These are phyloP conservation scores for Pythium periplocum DNA, from an alignment of 352 stramenopile species.

Conservation along the genomic window DNA sequence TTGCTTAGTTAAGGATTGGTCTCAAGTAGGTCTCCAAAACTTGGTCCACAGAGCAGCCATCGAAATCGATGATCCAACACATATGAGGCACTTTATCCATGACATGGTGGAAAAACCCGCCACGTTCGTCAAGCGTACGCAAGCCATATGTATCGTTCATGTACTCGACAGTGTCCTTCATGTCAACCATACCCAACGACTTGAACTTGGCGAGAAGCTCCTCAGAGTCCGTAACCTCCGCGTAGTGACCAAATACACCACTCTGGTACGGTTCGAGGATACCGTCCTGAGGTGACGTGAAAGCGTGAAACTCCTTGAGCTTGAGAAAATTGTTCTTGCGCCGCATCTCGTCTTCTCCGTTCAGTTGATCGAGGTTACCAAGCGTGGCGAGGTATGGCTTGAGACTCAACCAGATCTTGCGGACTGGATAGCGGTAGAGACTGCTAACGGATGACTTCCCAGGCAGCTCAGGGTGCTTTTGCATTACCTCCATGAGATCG, in stretches of 20 bases:
- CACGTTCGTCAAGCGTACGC: constrained; percentile 21
- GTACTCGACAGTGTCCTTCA: constrained; percentile 32
- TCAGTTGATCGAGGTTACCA: too few relatives aligned
- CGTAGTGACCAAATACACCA: constrained; percentile 27
- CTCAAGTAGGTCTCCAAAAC: too few relatives aligned
- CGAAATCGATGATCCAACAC: constrained; percentile 26
- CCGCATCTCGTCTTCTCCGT: too few relatives aligned
- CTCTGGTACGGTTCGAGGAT: constrained; percentile 33
- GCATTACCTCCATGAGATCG: too few relatives aligned
- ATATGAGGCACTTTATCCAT: constrained; percentile 21
- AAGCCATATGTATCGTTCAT: constrained; percentile 31
- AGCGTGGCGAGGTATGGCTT: too few relatives aligned
- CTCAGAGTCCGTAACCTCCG: constrained; percentile 18
- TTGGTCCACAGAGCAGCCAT: too few relatives aligned
- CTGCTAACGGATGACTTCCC: too few relatives aligned
- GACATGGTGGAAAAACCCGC: constrained; percentile 16
- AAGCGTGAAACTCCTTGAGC: constrained; percentile 19
- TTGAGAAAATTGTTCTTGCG: too few relatives aligned
- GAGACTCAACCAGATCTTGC: too few relatives aligned
- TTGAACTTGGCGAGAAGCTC: constrained; percentile 26
- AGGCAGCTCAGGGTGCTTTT: too few relatives aligned
- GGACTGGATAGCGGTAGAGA: too few relatives aligned
- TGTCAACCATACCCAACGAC: constrained; percentile 24
- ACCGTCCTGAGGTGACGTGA: constrained; percentile 27
- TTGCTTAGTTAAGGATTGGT: too few relatives aligned